phyloP scores from a whole-genome alignment of 306 rosid genomes.

The Geum urbanum region DNA sequence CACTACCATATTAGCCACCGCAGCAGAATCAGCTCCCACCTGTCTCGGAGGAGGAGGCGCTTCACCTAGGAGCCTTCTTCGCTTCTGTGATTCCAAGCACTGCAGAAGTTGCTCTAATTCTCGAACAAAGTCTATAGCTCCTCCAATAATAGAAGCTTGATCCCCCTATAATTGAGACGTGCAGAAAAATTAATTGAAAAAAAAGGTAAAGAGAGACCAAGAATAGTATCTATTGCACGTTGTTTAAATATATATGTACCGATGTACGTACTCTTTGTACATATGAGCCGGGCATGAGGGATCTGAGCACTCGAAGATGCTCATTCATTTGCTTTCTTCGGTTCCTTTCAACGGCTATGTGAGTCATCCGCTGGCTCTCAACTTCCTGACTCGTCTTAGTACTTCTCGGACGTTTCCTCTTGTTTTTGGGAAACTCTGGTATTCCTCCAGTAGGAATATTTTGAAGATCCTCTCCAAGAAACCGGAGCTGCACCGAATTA shows the following conservation, averaged over 20 bases:
- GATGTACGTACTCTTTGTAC: slow-evolving; percentile 73
- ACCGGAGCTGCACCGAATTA: slow-evolving; percentile 43
- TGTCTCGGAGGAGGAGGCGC: slow-evolving; percentile 38
- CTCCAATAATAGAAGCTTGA: slow-evolving; percentile 98
- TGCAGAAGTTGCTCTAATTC: slow-evolving; percentile 92
- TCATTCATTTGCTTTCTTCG: slow-evolving; percentile 96
- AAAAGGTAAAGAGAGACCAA: neutral
- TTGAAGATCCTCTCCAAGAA: slow-evolving; percentile 35
- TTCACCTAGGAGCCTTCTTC: slow-evolving; percentile 73
- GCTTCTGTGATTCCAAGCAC: slow-evolving; percentile 87
- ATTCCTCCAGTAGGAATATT: slow-evolving; percentile 23
- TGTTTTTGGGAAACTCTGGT: slow-evolving; percentile 42
- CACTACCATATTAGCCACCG: neutral
- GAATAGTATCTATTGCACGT: neutral
- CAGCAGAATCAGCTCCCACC: slow-evolving; percentile 24
- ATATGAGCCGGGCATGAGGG: slow-evolving; percentile 97
- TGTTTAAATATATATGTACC: neutral
- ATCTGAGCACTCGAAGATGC: slow-evolving; percentile 85
- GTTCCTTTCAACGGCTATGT: slow-evolving; percentile 85
- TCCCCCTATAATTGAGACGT: slow-evolving; percentile 60
- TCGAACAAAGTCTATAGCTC: slow-evolving; percentile 94
- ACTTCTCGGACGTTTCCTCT: slow-evolving; percentile 69
- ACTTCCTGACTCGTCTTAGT: slow-evolving; percentile 80
- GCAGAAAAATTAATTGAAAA: neutral
- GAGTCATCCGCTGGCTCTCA: slow-evolving; percentile 95